phyloP scores from a whole-genome alignment of 768 basidiomycete species.

The Pleurotus eryngii region DNA sequence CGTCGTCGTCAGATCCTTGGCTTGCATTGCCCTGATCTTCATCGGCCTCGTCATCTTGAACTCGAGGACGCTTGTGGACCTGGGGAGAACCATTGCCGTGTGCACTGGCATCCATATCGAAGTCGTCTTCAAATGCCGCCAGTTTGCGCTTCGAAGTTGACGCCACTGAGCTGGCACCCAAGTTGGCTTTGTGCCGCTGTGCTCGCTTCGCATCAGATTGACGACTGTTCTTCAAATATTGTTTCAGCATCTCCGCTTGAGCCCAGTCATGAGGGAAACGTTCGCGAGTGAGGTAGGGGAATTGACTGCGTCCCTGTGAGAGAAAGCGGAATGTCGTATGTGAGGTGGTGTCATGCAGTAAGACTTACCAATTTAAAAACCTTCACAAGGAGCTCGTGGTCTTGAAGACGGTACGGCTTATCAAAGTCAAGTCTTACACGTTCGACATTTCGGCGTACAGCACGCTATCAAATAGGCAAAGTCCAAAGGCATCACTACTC shows the following conservation, averaged over 20 bases:
- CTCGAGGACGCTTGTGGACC: not conserved
- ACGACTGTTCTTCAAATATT: constrained; percentile 1
- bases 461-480: not conserved
- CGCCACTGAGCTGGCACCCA: not conserved
- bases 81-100: not conserved
- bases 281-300: constrained; percentile 5
- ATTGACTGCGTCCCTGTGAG: constrained; percentile 1
- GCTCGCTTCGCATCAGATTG: too few species aligned
- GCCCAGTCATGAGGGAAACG: constrained; percentile 9
- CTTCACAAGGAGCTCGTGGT: too few species aligned
- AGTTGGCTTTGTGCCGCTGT: too few species aligned
- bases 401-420: too few species aligned
- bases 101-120: not conserved
- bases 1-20: not conserved
- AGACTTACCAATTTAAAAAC: too few species aligned
- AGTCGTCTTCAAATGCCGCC: not conserved
- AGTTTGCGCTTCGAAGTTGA: not conserved
- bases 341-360: too few species aligned
- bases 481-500: too few species aligned
- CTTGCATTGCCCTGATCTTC: not conserved
- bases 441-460: not conserved
- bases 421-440: not conserved
- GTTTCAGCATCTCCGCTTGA: constrained; percentile 7
- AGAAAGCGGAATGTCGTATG: too few species aligned
- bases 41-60: not conserved